Base-by-base conservation (phyloP, 768 basidiomycete genomes). In the Pleurotus pulmonarius region DNA sequence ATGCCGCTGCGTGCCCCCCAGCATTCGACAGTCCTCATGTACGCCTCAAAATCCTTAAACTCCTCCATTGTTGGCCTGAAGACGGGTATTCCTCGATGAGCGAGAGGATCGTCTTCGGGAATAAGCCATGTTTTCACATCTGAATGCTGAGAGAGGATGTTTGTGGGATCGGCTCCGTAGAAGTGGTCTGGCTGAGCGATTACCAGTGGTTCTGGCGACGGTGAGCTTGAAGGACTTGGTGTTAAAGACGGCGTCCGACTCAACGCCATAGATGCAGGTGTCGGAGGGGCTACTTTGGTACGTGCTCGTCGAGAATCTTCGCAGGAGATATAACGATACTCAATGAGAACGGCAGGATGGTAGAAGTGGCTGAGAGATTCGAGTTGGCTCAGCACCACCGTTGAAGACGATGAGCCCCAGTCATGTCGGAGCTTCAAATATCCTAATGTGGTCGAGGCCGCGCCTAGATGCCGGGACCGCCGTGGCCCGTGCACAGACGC, bases 1-100 rank as follows among this genome's bases (percentile, higher is more conserved):
- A 98, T 96, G 20, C 97, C 97, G 61, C 92, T 94, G 56, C 78
- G 78, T 67, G 78, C 82, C 1, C 97, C 97, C 92, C 97, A 99
- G 58, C 84, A 81, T 67, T 95, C 93, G 45, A 98, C 80, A 58
- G 73, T 83, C 60, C 83, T 86, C 82, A 97, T 88, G 69, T 92
- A 98, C 9, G 67, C 86, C 65, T 99, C 96, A 69, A 98, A 98
- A 71, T 94, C 91, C 59, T 77, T 69, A 63, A 97, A 97, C 64
- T 98, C 93, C 49, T 88, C 87, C 84, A 95, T 88, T 1, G 89
- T 85, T 7, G 97, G 97, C 67, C 85, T 89, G 80, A 99, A 99
- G 9, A 99, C 94, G 4, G 96, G 97, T 46, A 98, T 96, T 38
- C 96, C 97, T 48, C 90, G 88, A 63, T 86, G 82, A 0, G 91